phyloP scores from a whole-genome alignment of 768 basidiomycete genomes.

The Lentinula boryana region DNA sequence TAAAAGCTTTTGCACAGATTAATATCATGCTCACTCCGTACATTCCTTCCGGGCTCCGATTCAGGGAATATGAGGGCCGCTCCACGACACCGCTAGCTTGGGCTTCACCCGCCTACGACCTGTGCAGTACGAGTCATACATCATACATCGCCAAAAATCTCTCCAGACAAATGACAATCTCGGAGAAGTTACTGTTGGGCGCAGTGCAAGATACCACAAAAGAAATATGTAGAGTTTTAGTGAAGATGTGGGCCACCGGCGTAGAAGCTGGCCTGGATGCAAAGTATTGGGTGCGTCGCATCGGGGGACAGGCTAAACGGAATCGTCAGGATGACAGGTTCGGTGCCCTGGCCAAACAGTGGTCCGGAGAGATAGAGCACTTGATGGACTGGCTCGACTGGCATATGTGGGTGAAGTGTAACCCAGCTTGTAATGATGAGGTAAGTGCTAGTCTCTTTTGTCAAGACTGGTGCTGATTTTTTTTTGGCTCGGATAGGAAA shows the following conservation, averaged over 20 bases:
- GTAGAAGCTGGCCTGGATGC: conserved; percentile 18
- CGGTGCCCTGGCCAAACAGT: conserved; percentile 12
- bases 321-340: neutral
- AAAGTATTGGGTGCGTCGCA: neutral
- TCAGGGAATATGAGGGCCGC: neutral
- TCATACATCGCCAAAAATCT: conserved; percentile 14
- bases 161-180: conserved; percentile 15
- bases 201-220: conserved; percentile 27
- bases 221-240: conserved; percentile 41
- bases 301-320: neutral
- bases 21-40: conserved; percentile 26
- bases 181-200: conserved; percentile 23
- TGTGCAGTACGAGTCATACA: conserved; percentile 28
- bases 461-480: neutral
- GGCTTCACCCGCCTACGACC: conserved; percentile 28
- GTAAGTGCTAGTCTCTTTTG: conserved; percentile 22
- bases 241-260: conserved; percentile 42
- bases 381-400: conserved; percentile 51
- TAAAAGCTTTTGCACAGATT: conserved; percentile 21
- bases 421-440: conserved; percentile 37
- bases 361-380: conserved; percentile 26
- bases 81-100: conserved; percentile 16
- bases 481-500: conserved; percentile 22
- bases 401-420: conserved; percentile 43
- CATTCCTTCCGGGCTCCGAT: conserved; percentile 13